Base-by-base conservation (phyloP, 805 yeast genomes). In the Priceomyces medius region DNA sequence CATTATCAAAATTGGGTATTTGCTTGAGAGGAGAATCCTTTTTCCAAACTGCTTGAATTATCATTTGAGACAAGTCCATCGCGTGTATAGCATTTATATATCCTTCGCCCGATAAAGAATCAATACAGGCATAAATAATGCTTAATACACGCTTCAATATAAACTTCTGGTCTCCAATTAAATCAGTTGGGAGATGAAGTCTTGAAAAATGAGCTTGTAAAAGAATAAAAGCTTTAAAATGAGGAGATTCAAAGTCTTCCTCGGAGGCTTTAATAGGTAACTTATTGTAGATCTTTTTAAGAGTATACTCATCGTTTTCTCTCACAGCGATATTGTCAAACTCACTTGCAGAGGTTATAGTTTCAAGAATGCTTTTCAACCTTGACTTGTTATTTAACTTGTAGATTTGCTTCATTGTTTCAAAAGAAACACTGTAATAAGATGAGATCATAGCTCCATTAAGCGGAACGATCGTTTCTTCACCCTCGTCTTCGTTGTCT, bases 41-140 rank as follows among this genome's bases (percentile, higher is more conserved):
- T 49, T 80, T 86, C 95, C 96, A 88, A 19, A 86, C 68, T 0
- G 85, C 95, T 59, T 91, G 98, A 1, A 84, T 79, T 5, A 88
- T 63, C 95, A 88, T 86, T 57, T 93, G 99, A 1, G 85, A 76
- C 38, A 89, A 57, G 56, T 93, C 97, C 86, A 93, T 86, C 0
- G 88, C 91, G 34, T 76, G 73, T 49, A 88, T 72, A 0, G 95
- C 89, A 58, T 81, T 85, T 53, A 90, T 63, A 49, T 76, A 70
- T 0, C 97, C 97, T 44, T 88, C 88, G 49, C 88, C 78, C 0
- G 96, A 81, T 28, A 89, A 64, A 1, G 83, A 64, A 58, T 93
- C 97, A 14, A 87, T 81, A 35, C 80, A 66, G 0, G 91, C 87
- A 49, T 81, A 73, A 6, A 87, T 61, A 16, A 89, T 54, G 2